phyloP scores from a whole-genome alignment of 78 protist genomes.

The Tieghemostelium lacteum region DNA sequence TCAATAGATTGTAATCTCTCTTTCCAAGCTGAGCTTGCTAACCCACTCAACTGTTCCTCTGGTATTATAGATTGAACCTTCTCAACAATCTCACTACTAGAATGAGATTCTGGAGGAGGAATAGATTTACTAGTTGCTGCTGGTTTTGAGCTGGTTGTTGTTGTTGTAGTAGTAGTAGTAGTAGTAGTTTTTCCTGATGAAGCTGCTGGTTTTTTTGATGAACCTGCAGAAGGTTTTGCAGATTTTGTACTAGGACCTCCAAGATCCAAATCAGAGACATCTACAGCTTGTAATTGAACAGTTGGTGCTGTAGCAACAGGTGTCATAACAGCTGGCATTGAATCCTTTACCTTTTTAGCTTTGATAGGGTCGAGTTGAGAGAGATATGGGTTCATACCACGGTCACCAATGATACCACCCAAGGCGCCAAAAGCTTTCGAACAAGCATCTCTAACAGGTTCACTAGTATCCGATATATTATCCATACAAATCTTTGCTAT shows the following conservation, averaged over 20 bases:
- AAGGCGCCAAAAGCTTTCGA: constrained; percentile 62
- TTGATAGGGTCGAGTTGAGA: constrained; percentile 74
- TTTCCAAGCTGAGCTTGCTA: constrained; percentile 26
- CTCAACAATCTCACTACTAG: background rate
- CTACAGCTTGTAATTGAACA: background rate
- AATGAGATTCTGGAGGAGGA: background rate
- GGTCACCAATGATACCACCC: constrained; percentile 70
- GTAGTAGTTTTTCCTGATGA: background rate
- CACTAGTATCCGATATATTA: constrained; percentile 27
- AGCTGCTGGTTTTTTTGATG: constrained; percentile 4
- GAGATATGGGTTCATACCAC: constrained; percentile 73
- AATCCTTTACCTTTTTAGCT: constrained; percentile 63
- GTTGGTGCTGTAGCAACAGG: constrained; percentile 14
- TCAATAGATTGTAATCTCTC: constrained; percentile 39
- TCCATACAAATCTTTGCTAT: constrained; percentile 67
- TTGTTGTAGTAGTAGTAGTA: background rate
- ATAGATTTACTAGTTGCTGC: background rate
- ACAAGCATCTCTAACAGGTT: constrained; percentile 45
- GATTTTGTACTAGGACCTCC: background rate
- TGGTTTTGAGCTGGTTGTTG: background rate
- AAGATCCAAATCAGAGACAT: constrained; percentile 9
- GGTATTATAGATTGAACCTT: background rate
- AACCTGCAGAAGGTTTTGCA: background rate
- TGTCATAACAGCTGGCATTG: constrained; percentile 32
- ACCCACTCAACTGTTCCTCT: background rate